Evolutionary conservation across 176 grass and related monocot species (phyloP).

Genomic region (Musa acuminata): DNA sequence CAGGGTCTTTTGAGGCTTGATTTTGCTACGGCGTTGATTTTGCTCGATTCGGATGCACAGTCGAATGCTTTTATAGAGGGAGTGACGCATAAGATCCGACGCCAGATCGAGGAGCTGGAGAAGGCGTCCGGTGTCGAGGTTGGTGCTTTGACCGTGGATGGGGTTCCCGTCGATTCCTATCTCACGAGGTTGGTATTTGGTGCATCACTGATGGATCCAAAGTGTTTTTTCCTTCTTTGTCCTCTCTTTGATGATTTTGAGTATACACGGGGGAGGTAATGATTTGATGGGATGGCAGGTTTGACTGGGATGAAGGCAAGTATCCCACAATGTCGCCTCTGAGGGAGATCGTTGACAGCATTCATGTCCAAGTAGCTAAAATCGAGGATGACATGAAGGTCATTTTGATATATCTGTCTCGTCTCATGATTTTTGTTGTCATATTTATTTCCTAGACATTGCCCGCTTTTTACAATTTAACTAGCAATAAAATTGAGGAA

Average conservation of each 20-base stretch:
- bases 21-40: not conserved
- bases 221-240: not conserved
- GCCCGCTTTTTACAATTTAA: not conserved
- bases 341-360: constrained; percentile 67
- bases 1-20: not conserved
- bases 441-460: not conserved
- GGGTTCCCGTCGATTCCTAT: constrained; percentile 84
- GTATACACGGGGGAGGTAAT: not conserved
- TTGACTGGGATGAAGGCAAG: constrained; percentile 96
- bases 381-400: constrained; percentile 99
- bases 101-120: constrained; percentile 95
- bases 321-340: constrained; percentile 72
- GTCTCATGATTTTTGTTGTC: not conserved
- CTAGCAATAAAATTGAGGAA: not conserved
- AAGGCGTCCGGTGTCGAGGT: constrained; percentile 41
- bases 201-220: not conserved
- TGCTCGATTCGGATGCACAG: constrained; percentile 21
- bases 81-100: constrained; percentile 87
- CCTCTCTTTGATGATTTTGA: not conserved
- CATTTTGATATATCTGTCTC: not conserved
- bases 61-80: constrained; percentile 86
- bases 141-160: constrained; percentile 71
- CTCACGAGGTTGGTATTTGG: constrained; percentile 50
- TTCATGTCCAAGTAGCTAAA: constrained; percentile 81
- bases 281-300: constrained; percentile 29